A percentile compares a stretch with the other conserved stretches of the same genome.
phyloP scores from a whole-genome alignment of 805 yeast species.

The Saccharomycopsis vini region DNA sequence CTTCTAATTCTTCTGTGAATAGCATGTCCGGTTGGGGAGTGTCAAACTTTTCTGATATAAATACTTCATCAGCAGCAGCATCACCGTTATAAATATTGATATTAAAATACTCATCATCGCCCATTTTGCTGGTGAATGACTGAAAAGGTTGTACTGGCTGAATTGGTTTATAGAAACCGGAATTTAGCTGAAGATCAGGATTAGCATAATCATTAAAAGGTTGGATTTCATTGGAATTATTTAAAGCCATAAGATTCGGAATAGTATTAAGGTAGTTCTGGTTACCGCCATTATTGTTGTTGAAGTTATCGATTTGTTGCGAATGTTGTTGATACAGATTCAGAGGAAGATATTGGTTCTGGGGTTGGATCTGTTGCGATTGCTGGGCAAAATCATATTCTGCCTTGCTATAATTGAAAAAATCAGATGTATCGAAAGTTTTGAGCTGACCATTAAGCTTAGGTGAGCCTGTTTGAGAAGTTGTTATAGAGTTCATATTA shows the following conservation, averaged over 20 bases:
- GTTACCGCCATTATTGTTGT: neutral
- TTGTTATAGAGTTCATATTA: slow-evolving; percentile 20
- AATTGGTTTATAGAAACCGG: too few relatives aligned
- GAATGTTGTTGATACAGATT: too few relatives aligned
- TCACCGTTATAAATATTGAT: slow-evolving; percentile 21
- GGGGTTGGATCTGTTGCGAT: too few relatives aligned
- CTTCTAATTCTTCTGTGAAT: slow-evolving; percentile 19
- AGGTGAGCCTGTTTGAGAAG: neutral
- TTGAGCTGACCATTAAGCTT: neutral
- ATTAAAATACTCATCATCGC: slow-evolving; percentile 8
- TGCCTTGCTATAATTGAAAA: too few relatives aligned
- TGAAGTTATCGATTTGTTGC: neutral
- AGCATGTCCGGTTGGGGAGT: too few relatives aligned
- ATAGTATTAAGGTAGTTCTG: too few relatives aligned
- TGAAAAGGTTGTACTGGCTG: neutral
- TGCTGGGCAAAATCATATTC: too few relatives aligned
- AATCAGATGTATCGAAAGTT: neutral
- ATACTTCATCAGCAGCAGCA: too few relatives aligned
- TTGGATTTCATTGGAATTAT: slow-evolving; percentile 3
- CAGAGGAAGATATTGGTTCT: too few relatives aligned
- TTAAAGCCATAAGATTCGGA: neutral
- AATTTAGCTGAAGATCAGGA: slow-evolving; percentile 28
- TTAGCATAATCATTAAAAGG: slow-evolving; percentile 35
- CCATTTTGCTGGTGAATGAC: neutral
- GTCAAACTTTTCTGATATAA: too few relatives aligned